Conservation (phyloP, 768 basidiomycete genomes). For the Amanita brunnescens region DNA sequence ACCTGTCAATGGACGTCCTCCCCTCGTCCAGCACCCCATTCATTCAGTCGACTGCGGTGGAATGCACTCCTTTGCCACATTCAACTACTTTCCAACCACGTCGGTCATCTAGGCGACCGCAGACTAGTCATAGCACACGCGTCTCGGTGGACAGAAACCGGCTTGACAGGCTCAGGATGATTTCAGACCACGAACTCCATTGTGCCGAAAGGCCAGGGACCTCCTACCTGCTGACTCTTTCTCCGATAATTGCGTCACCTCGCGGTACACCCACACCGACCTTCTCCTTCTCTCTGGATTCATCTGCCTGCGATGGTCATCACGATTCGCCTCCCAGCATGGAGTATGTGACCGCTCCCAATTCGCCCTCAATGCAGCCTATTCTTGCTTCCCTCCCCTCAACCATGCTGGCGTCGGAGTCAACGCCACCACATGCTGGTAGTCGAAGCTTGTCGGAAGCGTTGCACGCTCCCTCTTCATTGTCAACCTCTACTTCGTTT, state of each 20-base stretch:
- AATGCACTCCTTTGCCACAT: background rate
- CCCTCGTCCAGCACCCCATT: conserved; percentile 2
- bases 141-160: background rate
- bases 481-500: conserved; percentile 39
- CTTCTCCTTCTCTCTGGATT: conserved; percentile 21
- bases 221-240: conserved; percentile 38
- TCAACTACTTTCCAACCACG: background rate
- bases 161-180: background rate
- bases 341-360: conserved; percentile 14
- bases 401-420: conserved; percentile 51
- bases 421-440: conserved; percentile 42
- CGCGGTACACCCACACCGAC: conserved; percentile 38
- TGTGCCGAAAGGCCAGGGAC: conserved; percentile 19
- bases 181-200: background rate
- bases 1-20: conserved; percentile 11
- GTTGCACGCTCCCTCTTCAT: conserved; percentile 21
- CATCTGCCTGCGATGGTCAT: conserved; percentile 10
- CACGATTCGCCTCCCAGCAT: conserved; percentile 8
- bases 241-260: conserved; percentile 55
- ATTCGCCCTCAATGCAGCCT: conserved; percentile 15
- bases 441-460: conserved; percentile 29
- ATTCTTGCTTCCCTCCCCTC: conserved; percentile 19
- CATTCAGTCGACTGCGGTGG: conserved; percentile 1
- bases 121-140: background rate
- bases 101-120: background rate